Evolutionary conservation across 495 filamentous ascomycete species (phyloP).

Genomic region (Usnea hakonensis): DNA sequence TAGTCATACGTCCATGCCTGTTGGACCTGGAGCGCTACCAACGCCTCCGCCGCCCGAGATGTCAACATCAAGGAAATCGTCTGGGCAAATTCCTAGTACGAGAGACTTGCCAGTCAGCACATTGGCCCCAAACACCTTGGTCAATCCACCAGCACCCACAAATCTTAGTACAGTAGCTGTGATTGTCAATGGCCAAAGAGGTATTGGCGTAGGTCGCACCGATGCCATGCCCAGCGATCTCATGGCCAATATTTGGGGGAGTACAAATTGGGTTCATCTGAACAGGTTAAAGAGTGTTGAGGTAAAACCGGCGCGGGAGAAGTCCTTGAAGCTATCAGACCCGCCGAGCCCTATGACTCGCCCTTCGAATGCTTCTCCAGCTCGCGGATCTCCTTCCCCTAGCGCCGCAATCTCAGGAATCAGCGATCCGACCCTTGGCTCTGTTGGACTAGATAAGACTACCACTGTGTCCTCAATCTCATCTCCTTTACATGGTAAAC

Average conservation of each 20-base stretch:
- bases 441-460: slow-evolving; percentile 12
- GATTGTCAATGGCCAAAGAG: slow-evolving; percentile 67
- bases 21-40: slow-evolving; percentile 36
- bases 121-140: slow-evolving; percentile 76
- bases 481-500: slow-evolving; percentile 60
- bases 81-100: slow-evolving; percentile 25
- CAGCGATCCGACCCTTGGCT: slow-evolving; percentile 16
- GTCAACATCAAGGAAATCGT: slow-evolving; percentile 20
- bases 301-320: slow-evolving; percentile 24
- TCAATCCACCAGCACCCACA: slow-evolving; percentile 75
- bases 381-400: slow-evolving; percentile 11
- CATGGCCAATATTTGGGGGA: slow-evolving; percentile 90
- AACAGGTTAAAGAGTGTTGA: slow-evolving; percentile 55
- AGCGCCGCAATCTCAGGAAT: neutral
- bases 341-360: slow-evolving; percentile 10
- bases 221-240: slow-evolving; percentile 71
- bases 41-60: slow-evolving; percentile 30
- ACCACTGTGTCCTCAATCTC: slow-evolving; percentile 14
- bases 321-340: neutral
- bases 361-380: slow-evolving; percentile 22
- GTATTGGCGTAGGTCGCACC: slow-evolving; percentile 48
- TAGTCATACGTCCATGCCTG: slow-evolving; percentile 68
- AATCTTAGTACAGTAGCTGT: slow-evolving; percentile 84
- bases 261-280: slow-evolving; percentile 70
- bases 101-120: slow-evolving; percentile 48